phyloP scores from a whole-genome alignment of 306 rosid species.

The Cucumis melo region DNA sequence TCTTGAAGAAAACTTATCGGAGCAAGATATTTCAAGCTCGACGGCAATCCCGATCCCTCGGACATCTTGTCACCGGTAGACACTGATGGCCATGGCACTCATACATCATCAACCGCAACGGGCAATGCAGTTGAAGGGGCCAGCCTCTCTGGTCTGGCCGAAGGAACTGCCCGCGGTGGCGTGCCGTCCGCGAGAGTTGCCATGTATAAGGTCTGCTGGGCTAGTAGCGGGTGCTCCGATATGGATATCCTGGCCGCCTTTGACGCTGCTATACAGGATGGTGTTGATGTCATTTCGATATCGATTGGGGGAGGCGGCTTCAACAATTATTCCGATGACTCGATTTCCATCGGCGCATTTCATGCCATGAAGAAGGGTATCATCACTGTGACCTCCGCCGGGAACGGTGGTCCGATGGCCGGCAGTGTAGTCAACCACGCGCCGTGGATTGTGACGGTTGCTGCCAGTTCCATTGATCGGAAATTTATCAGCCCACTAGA shows the following conservation, averaged over 20 bases:
- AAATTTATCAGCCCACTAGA: conserved; percentile 36
- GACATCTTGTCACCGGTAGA: conserved; percentile 73
- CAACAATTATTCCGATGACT: conserved; percentile 22
- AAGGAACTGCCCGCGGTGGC: conserved; percentile 61
- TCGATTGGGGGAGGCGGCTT: conserved; percentile 59
- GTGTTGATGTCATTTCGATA: conserved; percentile 76
- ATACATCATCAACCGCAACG: conserved; percentile 61
- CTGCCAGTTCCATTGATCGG: conserved; percentile 78
- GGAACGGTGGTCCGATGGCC: conserved; percentile 60
- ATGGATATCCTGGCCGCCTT: conserved; percentile 79
- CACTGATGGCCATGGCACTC: conserved; percentile 68
- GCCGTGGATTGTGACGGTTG: conserved; percentile 89
- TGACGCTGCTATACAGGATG: conserved; percentile 80
- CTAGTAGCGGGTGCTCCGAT: conserved; percentile 43
- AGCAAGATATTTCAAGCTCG: conserved; percentile 76
- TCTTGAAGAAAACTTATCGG: conserved; percentile 65
- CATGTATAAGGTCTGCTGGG: conserved; percentile 82
- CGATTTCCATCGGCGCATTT: conserved; percentile 57
- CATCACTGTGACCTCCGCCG: conserved; percentile 65
- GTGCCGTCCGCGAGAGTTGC: conserved; percentile 74
- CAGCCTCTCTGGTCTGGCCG: conserved; percentile 59
- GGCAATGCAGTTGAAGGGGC: conserved; percentile 48
- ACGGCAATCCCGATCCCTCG: conserved; percentile 25
- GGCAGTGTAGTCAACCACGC: conserved; percentile 44
- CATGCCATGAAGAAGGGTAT: conserved; percentile 79